Evolutionary conservation across 495 filamentous ascomycete species (phyloP).

Genomic region (Tuber microsphaerosporum): DNA sequence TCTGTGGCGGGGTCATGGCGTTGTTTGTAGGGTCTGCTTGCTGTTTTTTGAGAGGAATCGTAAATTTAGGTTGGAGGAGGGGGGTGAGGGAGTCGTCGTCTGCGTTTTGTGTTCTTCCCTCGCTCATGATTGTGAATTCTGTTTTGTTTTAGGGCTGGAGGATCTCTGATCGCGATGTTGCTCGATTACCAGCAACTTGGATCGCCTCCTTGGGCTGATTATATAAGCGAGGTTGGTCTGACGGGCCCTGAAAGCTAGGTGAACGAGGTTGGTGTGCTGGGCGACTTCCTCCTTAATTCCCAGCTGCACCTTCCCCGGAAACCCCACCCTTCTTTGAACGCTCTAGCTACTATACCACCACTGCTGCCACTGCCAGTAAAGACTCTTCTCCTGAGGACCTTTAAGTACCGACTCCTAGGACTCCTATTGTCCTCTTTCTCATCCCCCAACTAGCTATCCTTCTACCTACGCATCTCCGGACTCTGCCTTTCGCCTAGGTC

Average conservation of each 20-base stretch:
- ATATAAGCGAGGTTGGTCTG: neutral
- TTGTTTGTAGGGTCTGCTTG: no score
- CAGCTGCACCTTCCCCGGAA: neutral
- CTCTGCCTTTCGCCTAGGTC: neutral
- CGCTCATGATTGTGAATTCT: neutral
- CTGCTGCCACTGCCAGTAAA: neutral
- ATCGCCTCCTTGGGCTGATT: neutral
- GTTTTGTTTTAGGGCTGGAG: neutral
- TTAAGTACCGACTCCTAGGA: neutral
- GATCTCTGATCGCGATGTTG: neutral
- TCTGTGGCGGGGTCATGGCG: no score
- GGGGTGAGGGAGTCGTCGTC: no score
- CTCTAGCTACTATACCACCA: neutral
- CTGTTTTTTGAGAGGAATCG: no score
- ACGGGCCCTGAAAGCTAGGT: neutral
- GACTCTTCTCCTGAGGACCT: neutral
- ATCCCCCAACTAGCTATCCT: neutral
- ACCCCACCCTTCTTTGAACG: neutral
- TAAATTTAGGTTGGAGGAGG: no score
- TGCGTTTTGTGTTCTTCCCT: neutral
- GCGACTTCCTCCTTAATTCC: neutral
- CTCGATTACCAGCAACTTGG: no score
- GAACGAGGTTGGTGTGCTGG: neutral
- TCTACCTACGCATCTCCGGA: neutral
- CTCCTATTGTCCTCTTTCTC: neutral